Percentiles rank a stretch among this genome's conserved stretches.
These are phyloP conservation scores for Keithomyces neogunnii DNA, from an alignment of 2,329 filamentous ascomycete species.

Conservation along the genomic window DNA sequence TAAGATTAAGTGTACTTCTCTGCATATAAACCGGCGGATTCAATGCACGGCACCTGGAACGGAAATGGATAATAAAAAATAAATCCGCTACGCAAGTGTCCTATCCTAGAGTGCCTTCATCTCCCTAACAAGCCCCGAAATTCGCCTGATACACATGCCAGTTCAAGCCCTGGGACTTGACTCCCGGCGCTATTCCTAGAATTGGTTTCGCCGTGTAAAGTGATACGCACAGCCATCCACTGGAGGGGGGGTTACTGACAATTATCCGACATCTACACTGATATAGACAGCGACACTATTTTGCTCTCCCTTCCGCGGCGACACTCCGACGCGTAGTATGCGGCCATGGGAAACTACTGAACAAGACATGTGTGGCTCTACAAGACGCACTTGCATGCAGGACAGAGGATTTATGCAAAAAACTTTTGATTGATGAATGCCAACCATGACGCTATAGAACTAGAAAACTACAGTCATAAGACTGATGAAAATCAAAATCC, in stretches of 20 bases:
- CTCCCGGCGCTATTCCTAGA: too few relatives aligned
- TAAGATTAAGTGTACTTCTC: conserved; percentile 3
- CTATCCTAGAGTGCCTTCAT: neutral
- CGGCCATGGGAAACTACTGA: too few relatives aligned
- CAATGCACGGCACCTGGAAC: neutral
- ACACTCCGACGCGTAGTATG: too few relatives aligned
- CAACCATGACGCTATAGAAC: neutral
- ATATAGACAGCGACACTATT: too few relatives aligned
- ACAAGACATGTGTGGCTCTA: neutral
- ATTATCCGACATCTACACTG: too few relatives aligned
- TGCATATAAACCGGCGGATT: neutral
- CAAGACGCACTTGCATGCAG: neutral
- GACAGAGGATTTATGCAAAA: neutral
- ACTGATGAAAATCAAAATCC: conserved; percentile 7
- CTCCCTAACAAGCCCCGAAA: too few relatives aligned
- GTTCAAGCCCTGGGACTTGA: too few relatives aligned
- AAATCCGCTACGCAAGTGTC: neutral
- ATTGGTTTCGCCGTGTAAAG: too few relatives aligned
- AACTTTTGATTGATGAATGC: neutral
- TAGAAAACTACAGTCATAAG: conserved; percentile 1
- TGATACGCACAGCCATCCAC: too few relatives aligned
- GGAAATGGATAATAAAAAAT: neutral
- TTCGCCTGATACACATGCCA: too few relatives aligned
- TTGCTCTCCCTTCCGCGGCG: too few relatives aligned
- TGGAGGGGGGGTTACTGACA: neutral